Evolutionary conservation across 1,139 yeast species (phyloP), one percentile per base, ranked within the genome.

Genomic region (Suhomyces maxii): DNA sequence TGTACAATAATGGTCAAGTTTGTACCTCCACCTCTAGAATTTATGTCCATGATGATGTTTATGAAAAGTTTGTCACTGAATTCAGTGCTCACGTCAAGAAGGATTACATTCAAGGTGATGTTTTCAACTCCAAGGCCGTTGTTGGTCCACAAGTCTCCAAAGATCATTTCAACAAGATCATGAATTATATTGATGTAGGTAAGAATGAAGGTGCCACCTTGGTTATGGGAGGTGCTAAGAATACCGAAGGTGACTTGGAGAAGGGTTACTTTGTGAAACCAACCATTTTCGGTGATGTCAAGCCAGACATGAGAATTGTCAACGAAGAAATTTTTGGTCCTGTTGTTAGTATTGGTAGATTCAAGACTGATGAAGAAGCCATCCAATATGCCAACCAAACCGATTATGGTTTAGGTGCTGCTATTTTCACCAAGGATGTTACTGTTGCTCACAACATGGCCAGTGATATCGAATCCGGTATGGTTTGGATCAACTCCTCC

Each of bases 121-220:
- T 83, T 57, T 84, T 82, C 59, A 82, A 74, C 48, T 68, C 77
- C 30, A 69, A 73, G 3, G 81, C 84, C 36, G 79, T 82, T 39
- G 80, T 88, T 34, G 96, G 96, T 0, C 96, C 96, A 10, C 86
- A 87, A 53, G 86, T 88, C 18, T 84, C 90, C 2, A 77, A 81
- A 53, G 67, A 65, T 40, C 96, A 88, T 68, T 80, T 75, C 56
- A 84, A 87, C 47, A 83, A 83, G 67, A 60, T 81, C 67, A 57
- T 77, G 59, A 64, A 64, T 28, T 80, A 77, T 60, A 73, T 80
- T 53, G 76, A 77, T 39, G 64, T 69, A 43, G 84, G 84, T 48
- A 72, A 76, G 61, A 64, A 76, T 65, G 83, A 80, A 61, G 85
- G 85, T 46, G 85, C 84, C 33, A 67, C 66, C 48, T 66, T 79